Percentiles rank a stretch among this genome's conserved stretches.
phyloP scores from a whole-genome alignment of 23 red algal species.

The Gracilaria caudata region DNA sequence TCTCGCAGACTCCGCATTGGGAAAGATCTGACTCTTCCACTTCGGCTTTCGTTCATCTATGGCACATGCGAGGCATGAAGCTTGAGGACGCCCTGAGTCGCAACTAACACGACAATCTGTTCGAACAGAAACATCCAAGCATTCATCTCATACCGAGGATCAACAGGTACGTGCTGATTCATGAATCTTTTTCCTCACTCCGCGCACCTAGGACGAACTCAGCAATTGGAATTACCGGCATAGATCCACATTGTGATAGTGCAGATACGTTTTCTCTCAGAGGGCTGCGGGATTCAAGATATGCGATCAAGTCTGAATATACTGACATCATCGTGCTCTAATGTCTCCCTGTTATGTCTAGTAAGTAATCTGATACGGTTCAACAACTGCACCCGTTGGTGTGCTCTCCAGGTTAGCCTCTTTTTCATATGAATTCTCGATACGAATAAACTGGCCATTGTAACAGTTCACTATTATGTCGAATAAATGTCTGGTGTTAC shows the following conservation, averaged over 20 bases:
- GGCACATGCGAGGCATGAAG: neutral
- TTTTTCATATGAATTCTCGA: no score
- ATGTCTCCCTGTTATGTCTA: neutral
- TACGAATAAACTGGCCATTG: no score
- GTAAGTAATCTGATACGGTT: no score
- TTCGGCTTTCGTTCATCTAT: no score
- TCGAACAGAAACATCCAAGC: no score
- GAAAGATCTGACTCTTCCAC: no score
- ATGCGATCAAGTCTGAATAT: neutral
- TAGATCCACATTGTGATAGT: constrained; percentile 18
- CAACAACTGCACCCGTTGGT: no score
- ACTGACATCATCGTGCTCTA: neutral
- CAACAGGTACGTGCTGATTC: neutral
- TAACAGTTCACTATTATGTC: no score
- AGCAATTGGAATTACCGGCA: constrained; percentile 36
- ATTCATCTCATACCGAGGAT: neutral
- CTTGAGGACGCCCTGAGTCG: neutral
- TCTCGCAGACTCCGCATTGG: no score
- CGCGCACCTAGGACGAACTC: constrained; percentile 6
- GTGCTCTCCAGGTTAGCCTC: no score
- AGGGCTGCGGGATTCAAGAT: neutral
- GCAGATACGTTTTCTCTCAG: constrained; percentile 6
- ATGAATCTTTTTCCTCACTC: neutral
- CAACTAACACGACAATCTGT: neutral
- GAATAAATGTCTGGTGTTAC: no score